phyloP scores from a whole-genome alignment of 805 yeast genomes.

The Ogataea trehalophila region DNA sequence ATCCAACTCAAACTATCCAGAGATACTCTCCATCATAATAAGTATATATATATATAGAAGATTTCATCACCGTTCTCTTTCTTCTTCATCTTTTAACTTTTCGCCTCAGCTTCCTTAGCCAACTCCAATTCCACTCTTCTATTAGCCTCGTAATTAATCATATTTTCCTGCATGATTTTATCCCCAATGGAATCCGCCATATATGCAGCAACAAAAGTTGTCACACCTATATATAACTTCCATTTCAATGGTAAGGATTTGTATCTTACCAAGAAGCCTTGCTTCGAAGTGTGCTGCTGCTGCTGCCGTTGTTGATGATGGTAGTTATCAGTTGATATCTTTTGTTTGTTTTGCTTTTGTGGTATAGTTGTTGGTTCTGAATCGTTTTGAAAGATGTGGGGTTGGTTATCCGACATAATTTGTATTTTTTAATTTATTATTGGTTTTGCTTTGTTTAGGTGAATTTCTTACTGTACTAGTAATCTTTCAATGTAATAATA shows the following conservation, averaged over 20 bases:
- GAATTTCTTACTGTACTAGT: too few relatives aligned
- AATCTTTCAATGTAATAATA: too few relatives aligned
- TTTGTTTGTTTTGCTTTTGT: background rate
- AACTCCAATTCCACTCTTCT: conserved; percentile 27
- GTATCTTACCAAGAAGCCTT: conserved; percentile 14
- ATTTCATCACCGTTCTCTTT: background rate
- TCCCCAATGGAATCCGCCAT: conserved; percentile 28
- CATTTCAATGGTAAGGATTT: conserved; percentile 23
- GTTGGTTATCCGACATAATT: background rate
- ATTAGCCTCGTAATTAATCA: conserved; percentile 30
- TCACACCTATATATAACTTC: conserved; percentile 28
- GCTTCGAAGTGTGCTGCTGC: background rate
- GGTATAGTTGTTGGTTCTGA: too few relatives aligned
- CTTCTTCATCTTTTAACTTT: background rate
- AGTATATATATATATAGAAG: background rate
- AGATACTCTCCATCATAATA: too few relatives aligned
- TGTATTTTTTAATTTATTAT: background rate
- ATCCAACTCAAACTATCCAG: too few relatives aligned
- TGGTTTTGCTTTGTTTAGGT: too few relatives aligned
- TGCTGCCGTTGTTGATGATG: background rate
- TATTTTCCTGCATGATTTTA: conserved; percentile 25
- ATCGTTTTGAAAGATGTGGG: too few relatives aligned
- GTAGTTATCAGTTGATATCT: background rate
- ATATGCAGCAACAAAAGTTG: conserved; percentile 29
- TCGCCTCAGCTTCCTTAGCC: conserved; percentile 3